These are phyloP conservation scores for Eimeria mitis DNA, from an alignment of 169 alveolate genomes.

Conservation along the genomic window DNA sequence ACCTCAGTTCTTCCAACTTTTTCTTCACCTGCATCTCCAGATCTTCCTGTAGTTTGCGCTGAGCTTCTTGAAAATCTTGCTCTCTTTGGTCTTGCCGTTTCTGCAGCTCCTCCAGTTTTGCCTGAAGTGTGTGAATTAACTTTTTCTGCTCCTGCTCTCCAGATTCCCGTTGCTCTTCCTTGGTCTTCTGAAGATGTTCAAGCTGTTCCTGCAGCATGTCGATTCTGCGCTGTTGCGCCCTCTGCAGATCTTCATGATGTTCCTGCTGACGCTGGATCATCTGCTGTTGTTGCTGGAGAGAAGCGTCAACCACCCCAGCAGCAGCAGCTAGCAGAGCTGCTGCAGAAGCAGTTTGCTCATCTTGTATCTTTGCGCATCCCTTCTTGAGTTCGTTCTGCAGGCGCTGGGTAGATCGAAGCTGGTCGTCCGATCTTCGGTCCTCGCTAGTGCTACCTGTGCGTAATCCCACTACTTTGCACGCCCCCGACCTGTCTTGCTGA, in stretches of 20 bases:
- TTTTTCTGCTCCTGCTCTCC: conserved; percentile 63
- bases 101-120: conserved; percentile 71
- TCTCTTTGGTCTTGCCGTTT: conserved; percentile 49
- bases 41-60: conserved; percentile 58
- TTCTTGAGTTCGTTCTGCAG: not conserved
- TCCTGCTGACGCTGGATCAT: conserved; percentile 76
- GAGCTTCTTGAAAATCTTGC: conserved; percentile 53
- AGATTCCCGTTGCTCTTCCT: conserved; percentile 57
- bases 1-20: conserved; percentile 46
- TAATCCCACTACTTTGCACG: not conserved
- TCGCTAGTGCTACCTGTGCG: conserved; percentile 2
- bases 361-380: conserved; percentile 26
- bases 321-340: conserved; percentile 72
- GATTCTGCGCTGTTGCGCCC: conserved; percentile 63
- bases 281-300: conserved; percentile 68
- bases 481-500: not conserved
- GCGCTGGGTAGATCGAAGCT: not conserved
- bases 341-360: conserved; percentile 64
- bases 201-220: conserved; percentile 70
- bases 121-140: conserved; percentile 35
- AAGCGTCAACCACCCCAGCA: conserved; percentile 68
- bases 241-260: conserved; percentile 65
- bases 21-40: conserved; percentile 47
- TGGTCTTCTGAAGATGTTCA: conserved; percentile 33
- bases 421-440: not conserved